A percentile compares a stretch with the other conserved stretches of the same genome.
Conservation (phyloP, 345 rosid genomes). For the Populus deltoides region DNA sequence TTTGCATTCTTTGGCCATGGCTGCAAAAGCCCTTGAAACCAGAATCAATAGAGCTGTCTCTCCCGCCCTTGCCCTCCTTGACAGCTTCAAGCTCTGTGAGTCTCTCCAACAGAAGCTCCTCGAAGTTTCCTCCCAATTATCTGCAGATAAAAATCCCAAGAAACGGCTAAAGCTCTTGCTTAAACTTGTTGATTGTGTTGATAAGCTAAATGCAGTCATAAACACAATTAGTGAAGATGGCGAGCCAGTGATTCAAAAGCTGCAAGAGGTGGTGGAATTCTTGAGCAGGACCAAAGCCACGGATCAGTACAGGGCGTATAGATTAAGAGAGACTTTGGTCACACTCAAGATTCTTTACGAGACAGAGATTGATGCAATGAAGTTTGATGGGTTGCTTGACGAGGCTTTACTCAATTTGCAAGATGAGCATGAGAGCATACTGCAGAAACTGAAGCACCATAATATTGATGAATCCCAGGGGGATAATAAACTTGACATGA, state of each 20-base stretch:
- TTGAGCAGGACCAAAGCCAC: constrained; percentile 71
- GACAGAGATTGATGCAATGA: constrained; percentile 54
- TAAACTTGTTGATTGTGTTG: constrained; percentile 44
- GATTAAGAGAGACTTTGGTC: constrained; percentile 53
- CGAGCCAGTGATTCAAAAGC: constrained; percentile 58
- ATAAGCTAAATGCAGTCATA: constrained; percentile 38
- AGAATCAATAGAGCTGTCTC: constrained; percentile 56
- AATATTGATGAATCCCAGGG: constrained; percentile 24
- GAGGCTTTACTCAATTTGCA: constrained; percentile 59
- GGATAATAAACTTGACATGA: constrained; percentile 19
- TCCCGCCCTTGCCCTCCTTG: constrained; percentile 48
- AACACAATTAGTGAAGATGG: constrained; percentile 41
- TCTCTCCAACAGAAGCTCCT: constrained; percentile 45
- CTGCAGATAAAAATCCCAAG: constrained; percentile 16
- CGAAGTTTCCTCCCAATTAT: constrained; percentile 32
- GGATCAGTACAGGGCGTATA: constrained; percentile 41
- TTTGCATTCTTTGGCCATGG: constrained; percentile 54
- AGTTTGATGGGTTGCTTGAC: constrained; percentile 65
- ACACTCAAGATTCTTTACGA: constrained; percentile 52
- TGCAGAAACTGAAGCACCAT: constrained; percentile 46
- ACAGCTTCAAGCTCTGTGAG: constrained; percentile 46
- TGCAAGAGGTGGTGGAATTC: constrained; percentile 75
- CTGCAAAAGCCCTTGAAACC: constrained; percentile 57
- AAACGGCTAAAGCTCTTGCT: constrained; percentile 40
- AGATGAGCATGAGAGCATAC: constrained; percentile 47